Conservation (phyloP, 1,284 basidiomycete species). For the Trametes polyzona region DNA sequence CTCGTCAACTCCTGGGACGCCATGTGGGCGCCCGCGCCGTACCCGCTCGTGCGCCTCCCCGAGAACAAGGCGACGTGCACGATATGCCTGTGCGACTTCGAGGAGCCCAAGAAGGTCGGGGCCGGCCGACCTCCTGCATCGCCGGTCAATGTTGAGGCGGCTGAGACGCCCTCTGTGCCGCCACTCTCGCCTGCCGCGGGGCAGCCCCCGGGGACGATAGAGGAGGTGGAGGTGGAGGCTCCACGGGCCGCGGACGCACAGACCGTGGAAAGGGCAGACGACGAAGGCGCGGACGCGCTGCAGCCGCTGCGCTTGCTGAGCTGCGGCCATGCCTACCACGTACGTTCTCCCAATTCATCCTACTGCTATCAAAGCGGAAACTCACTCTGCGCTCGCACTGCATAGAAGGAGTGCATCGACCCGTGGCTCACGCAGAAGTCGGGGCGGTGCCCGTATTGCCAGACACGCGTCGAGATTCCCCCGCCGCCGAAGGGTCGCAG, state of each 20-base stretch:
- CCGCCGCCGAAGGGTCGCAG: background rate
- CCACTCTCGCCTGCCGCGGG: conserved; percentile 21
- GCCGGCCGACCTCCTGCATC: conserved; percentile 11
- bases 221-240: conserved; percentile 33
- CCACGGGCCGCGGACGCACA: conserved; percentile 34
- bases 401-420: conserved; percentile 72
- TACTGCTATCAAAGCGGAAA: background rate
- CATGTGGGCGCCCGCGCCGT: conserved; percentile 33
- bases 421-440: conserved; percentile 75
- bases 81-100: conserved; percentile 78
- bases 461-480: conserved; percentile 48
- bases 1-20: conserved; percentile 42
- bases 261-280: conserved; percentile 56
- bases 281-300: conserved; percentile 56
- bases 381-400: background rate
- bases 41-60: conserved; percentile 64
- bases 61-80: conserved; percentile 76
- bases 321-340: conserved; percentile 81
- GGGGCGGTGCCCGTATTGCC: conserved; percentile 75
- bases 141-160: conserved; percentile 8
- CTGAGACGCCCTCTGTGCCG: conserved; percentile 1
- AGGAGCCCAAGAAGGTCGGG: conserved; percentile 56
- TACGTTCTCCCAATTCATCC: conserved; percentile 39
- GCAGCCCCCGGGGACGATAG: conserved; percentile 23
- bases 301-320: conserved; percentile 69